Evolutionary conservation across 768 basidiomycete species (phyloP).

Genomic region (Russula olivacea): DNA sequence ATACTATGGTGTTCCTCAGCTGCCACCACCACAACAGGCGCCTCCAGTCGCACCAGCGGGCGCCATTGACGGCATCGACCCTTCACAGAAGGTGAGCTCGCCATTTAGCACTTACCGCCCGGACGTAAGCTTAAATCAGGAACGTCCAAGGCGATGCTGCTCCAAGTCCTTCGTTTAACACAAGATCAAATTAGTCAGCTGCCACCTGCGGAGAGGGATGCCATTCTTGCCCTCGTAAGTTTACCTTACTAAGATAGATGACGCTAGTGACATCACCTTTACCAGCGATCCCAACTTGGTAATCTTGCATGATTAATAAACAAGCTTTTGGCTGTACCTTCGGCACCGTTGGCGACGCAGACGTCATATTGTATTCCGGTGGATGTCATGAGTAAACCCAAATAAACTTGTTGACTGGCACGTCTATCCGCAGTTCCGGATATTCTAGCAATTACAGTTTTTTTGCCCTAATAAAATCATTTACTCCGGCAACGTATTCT

Average conservation of each 20-base stretch:
- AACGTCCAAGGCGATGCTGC: slow-evolving; percentile 61
- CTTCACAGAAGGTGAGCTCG: slow-evolving; percentile 22
- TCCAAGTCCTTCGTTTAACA: slow-evolving; percentile 79
- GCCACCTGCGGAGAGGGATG: slow-evolving; percentile 69
- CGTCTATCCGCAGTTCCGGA: not conserved
- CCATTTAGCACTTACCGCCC: slow-evolving; percentile 10
- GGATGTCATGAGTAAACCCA: not conserved
- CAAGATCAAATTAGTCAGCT: slow-evolving; percentile 78
- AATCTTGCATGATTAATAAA: slow-evolving; percentile 18
- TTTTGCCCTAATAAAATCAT: not conserved
- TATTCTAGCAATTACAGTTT: slow-evolving; percentile 3
- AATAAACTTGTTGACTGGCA: not conserved
- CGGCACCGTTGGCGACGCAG: not conserved
- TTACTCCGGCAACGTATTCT: slow-evolving; percentile 45
- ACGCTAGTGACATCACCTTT: not conserved
- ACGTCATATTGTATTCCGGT: not conserved
- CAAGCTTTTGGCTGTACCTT: no score
- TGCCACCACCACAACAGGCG: slow-evolving; percentile 33
- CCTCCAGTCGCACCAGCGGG: slow-evolving; percentile 34
- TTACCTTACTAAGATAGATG: not conserved
- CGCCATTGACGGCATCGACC: slow-evolving; percentile 20
- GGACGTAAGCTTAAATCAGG: not conserved
- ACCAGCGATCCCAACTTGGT: slow-evolving; percentile 22
- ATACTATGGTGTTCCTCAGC: slow-evolving; percentile 27
- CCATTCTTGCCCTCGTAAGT: slow-evolving; percentile 42